phyloP scores from a whole-genome alignment of 345 rosid genomes.

The Salix brachista region DNA sequence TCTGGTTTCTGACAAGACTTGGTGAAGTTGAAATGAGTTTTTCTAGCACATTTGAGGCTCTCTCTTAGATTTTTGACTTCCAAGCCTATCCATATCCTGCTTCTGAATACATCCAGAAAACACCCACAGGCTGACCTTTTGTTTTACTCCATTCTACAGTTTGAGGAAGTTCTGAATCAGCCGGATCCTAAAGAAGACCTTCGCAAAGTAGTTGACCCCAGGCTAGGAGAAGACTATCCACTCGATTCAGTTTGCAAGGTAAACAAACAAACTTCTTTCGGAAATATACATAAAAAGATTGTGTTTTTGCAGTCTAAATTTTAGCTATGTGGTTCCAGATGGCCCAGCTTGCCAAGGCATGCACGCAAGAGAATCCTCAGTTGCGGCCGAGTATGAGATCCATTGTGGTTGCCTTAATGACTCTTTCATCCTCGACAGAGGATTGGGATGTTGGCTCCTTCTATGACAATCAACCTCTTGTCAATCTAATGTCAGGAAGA shows the following conservation, averaged over 20 bases:
- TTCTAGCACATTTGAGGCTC: background rate
- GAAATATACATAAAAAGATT: background rate
- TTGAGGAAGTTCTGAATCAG: slow-evolving; percentile 62
- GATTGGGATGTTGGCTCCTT: slow-evolving; percentile 71
- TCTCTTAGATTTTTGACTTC: background rate
- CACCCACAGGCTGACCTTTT: background rate
- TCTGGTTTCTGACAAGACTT: background rate
- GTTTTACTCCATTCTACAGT: slow-evolving; percentile 32
- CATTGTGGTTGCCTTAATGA: slow-evolving; percentile 77
- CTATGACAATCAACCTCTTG: slow-evolving; percentile 60
- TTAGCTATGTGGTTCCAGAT: slow-evolving; percentile 41
- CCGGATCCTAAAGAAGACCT: slow-evolving; percentile 57
- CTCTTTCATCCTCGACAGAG: slow-evolving; percentile 75
- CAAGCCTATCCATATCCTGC: background rate
- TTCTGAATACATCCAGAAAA: background rate
- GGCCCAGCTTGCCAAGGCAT: slow-evolving; percentile 81
- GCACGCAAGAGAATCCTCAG: slow-evolving; percentile 80
- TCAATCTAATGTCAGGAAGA: slow-evolving; percentile 82
- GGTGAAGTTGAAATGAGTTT: background rate
- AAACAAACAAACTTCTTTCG: background rate
- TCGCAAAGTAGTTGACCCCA: slow-evolving; percentile 57
- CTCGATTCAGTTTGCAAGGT: slow-evolving; percentile 77
- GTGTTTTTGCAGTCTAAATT: background rate
- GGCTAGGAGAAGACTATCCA: slow-evolving; percentile 70
- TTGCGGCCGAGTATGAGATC: slow-evolving; percentile 85